Evolutionary conservation across 2,329 filamentous ascomycete genomes (phyloP).

Genomic region (Fusarium tuaranense): DNA sequence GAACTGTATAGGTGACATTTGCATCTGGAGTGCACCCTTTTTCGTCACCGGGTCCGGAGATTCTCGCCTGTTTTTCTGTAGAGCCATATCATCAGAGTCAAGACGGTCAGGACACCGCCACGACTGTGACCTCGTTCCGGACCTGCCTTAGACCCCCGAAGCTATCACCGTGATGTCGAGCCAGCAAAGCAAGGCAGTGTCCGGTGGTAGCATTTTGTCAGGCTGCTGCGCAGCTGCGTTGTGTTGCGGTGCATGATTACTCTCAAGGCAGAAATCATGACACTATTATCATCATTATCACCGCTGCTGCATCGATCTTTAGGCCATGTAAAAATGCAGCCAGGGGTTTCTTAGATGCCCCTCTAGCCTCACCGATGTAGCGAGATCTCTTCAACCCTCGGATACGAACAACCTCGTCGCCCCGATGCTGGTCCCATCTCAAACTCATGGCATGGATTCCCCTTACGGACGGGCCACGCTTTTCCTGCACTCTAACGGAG

Average conservation of each 20-base stretch:
- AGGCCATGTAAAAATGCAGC: slow-evolving; percentile 3
- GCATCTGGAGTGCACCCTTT: slow-evolving; percentile 22
- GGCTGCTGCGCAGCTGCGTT: neutral
- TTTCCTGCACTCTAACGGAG: slow-evolving; percentile 42
- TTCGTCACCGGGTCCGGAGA: neutral
- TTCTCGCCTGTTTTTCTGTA: neutral
- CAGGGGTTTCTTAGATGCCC: slow-evolving; percentile 20
- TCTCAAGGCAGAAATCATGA: slow-evolving; percentile 34
- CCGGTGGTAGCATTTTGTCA: slow-evolving; percentile 10
- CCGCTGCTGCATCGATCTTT: slow-evolving; percentile 17
- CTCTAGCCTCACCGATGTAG: slow-evolving; percentile 20
- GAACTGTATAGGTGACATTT: slow-evolving; percentile 31
- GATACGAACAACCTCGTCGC: slow-evolving; percentile 19
- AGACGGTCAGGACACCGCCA: slow-evolving; percentile 9
- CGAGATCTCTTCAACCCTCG: slow-evolving; percentile 8
- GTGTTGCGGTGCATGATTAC: slow-evolving; percentile 3
- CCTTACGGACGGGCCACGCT: slow-evolving; percentile 26
- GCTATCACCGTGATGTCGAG: slow-evolving; percentile 29
- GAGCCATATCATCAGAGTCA: slow-evolving; percentile 15
- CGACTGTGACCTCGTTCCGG: slow-evolving; percentile 29
- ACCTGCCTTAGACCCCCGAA: slow-evolving; percentile 9
- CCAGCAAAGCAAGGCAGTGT: slow-evolving; percentile 16
- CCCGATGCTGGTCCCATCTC: slow-evolving; percentile 24
- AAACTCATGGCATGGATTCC: slow-evolving; percentile 36
- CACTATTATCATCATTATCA: slow-evolving; percentile 19